phyloP scores from a whole-genome alignment of 192 early-diverging fungal genomes.

The Podila epicladia region DNA sequence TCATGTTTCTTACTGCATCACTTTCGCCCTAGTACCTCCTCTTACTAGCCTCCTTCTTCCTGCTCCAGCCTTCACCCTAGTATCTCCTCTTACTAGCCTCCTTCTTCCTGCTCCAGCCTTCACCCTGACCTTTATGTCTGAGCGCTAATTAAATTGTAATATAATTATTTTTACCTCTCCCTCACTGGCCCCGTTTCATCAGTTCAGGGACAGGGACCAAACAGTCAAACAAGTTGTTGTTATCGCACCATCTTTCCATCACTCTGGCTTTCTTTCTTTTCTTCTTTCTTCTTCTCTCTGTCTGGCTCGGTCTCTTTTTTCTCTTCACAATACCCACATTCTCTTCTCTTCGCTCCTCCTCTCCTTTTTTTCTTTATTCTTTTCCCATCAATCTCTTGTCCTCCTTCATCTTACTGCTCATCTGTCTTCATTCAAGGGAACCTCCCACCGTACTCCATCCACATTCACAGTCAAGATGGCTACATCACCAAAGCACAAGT shows the following conservation, averaged over 20 bases:
- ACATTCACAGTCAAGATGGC: constrained; percentile 10
- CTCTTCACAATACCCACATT: neutral
- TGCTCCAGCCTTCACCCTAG: too few species aligned
- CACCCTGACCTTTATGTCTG: too few species aligned
- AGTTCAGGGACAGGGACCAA: too few species aligned
- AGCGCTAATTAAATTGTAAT: too few species aligned
- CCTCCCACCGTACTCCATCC: neutral
- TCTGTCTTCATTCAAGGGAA: neutral
- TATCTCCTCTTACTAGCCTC: too few species aligned
- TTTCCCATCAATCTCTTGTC: neutral
- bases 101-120: too few species aligned
- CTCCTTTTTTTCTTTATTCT: neutral
- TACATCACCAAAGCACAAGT: constrained; percentile 43
- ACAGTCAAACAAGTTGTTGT: neutral
- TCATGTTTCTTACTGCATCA: neutral
- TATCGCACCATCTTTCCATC: neutral
- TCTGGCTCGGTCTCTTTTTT: neutral
- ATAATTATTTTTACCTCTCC: too few species aligned
- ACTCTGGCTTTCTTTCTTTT: neutral
- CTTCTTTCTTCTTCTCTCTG: neutral
- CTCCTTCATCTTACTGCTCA: neutral
- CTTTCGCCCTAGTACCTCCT: too few species aligned
- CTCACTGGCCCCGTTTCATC: too few species aligned
- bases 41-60: too few species aligned
- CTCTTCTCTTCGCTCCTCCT: neutral